These are phyloP conservation scores for Aspergillus hancockii DNA, from an alignment of 495 filamentous ascomycete genomes.

Conservation along the genomic window DNA sequence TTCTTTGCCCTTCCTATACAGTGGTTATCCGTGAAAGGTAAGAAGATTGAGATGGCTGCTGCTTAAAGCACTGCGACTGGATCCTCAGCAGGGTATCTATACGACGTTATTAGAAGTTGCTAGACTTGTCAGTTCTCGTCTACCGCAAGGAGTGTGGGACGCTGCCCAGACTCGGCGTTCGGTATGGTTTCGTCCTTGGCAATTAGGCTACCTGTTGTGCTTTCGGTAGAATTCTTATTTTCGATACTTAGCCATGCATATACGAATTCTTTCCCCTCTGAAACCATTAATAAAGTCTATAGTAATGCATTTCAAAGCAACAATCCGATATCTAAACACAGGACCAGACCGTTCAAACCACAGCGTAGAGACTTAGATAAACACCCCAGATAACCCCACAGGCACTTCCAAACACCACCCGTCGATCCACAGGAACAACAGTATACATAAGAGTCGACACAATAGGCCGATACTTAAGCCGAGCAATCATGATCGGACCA, in stretches of 20 bases:
- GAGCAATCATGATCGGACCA: constrained; percentile 67
- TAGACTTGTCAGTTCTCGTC: too few relatives aligned
- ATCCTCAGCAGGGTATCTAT: too few relatives aligned
- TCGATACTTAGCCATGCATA: not conserved
- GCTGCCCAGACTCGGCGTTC: too few relatives aligned
- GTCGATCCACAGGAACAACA: constrained; percentile 71
- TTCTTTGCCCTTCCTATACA: constrained; percentile 63
- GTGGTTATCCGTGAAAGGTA: constrained; percentile 85
- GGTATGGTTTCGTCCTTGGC: too few relatives aligned
- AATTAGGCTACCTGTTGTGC: not conserved
- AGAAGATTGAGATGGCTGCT: constrained; percentile 65
- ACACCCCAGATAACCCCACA: constrained; percentile 86
- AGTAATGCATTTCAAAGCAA: not conserved
- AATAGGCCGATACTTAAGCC: constrained; percentile 81
- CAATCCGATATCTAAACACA: not conserved
- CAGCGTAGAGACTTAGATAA: constrained; percentile 74
- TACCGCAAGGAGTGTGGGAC: too few relatives aligned
- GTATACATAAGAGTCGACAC: constrained; percentile 79
- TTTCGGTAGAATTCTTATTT: not conserved
- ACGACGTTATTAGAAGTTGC: too few relatives aligned
- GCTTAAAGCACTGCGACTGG: constrained; percentile 25
- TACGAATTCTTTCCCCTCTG: not conserved
- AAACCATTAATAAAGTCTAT: not conserved
- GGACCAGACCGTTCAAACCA: constrained; percentile 25
- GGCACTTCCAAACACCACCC: constrained; percentile 75